Conservation (phyloP, 2,329 filamentous ascomycete species). For the Whalleya microplaca region DNA sequence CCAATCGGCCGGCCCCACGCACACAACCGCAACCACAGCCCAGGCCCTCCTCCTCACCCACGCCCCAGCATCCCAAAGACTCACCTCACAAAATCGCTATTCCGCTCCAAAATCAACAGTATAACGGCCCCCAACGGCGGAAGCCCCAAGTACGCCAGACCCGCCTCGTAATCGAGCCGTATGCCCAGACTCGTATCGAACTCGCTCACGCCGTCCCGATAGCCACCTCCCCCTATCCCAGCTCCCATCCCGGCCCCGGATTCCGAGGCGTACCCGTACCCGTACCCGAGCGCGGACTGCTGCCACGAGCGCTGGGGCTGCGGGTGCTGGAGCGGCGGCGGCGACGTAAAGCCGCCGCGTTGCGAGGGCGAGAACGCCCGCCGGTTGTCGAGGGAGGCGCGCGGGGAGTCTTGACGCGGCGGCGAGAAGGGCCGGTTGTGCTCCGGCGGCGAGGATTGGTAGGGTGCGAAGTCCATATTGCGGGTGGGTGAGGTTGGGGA, state of each 20-base stretch:
- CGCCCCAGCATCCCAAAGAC: too few relatives aligned
- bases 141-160: constrained; percentile 81
- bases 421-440: constrained; percentile 80
- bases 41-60: too few relatives aligned
- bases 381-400: constrained; percentile 60
- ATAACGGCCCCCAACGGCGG: constrained; percentile 87
- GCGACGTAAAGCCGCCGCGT: constrained; percentile 47
- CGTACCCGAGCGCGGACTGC: constrained; percentile 41
- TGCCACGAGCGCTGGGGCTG: constrained; percentile 60
- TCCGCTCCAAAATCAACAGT: constrained; percentile 83
- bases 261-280: too few relatives aligned
- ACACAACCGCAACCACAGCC: too few relatives aligned
- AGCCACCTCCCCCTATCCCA: constrained; percentile 36
- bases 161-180: constrained; percentile 86
- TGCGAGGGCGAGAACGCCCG: constrained; percentile 56
- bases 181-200: constrained; percentile 91
- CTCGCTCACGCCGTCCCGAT: constrained; percentile 64
- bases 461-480: constrained; percentile 90
- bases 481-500: too few relatives aligned
- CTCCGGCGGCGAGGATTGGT: constrained; percentile 91
- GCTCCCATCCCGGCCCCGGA: constrained; percentile 41
- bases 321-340: constrained; percentile 54
- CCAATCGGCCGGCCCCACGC: too few relatives aligned
- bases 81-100: constrained; percentile 94
- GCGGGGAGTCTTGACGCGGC: constrained; percentile 56